Percentiles rank a stretch among this genome's conserved stretches.
Evolutionary conservation across 2,329 filamentous ascomycete genomes (phyloP).

Genomic region (Calonectria fujianensis): DNA sequence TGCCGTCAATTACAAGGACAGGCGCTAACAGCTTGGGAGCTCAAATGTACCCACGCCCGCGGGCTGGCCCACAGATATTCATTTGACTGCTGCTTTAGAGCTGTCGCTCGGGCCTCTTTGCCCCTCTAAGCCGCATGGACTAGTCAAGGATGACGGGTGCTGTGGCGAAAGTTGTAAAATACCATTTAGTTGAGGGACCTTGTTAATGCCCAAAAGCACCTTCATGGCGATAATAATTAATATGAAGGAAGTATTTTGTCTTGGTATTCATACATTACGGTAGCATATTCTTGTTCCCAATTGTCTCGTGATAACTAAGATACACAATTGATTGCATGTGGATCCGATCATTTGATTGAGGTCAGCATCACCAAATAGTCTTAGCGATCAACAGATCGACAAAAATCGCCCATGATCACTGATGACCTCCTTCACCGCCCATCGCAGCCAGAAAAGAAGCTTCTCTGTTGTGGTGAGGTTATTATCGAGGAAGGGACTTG

Average conservation of each 20-base stretch:
- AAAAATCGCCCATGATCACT: not conserved
- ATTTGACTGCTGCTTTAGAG: not conserved
- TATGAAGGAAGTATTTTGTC: not conserved
- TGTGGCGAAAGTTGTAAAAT: not conserved
- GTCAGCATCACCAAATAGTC: not conserved
- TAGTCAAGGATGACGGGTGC: not conserved
- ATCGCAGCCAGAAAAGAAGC: not conserved
- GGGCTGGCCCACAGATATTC: not conserved
- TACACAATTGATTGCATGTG: not conserved
- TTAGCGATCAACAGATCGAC: conserved; percentile 15
- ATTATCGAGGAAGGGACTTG: too few relatives aligned
- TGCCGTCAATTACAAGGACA: not conserved
- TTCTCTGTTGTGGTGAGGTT: too few relatives aligned
- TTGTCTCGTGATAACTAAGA: not conserved
- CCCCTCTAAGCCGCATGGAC: not conserved
- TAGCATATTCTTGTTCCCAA: not conserved
- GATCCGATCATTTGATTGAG: not conserved
- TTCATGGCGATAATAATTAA: not conserved
- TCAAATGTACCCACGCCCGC: not conserved
- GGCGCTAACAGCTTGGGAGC: not conserved
- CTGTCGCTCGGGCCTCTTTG: conserved; percentile 1
- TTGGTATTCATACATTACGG: not conserved
- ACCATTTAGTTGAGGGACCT: not conserved
- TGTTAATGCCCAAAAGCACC: not conserved
- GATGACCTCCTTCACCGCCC: not conserved